Evolutionary conservation across 441 rosid genomes (phyloP).

Genomic region (Erodium trifolium): DNA sequence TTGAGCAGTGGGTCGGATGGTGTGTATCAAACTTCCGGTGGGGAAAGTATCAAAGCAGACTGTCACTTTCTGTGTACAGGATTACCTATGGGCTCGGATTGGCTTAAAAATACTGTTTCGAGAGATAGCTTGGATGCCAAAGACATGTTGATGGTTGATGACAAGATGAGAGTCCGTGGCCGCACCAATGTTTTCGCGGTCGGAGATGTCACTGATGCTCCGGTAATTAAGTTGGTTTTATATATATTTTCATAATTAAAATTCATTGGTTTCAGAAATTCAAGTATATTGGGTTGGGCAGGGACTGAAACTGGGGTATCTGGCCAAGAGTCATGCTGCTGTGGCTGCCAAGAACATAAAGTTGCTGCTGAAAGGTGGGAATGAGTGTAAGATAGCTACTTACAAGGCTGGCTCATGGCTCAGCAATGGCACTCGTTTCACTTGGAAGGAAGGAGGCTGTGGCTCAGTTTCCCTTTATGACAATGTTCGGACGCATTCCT

Average conservation of each 20-base stretch:
- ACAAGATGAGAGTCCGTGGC: conserved; percentile 48
- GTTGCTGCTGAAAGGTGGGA: conserved; percentile 41
- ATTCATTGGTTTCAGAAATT: too few species aligned
- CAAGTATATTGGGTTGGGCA: conserved; percentile 17
- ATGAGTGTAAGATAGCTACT: conserved; percentile 41
- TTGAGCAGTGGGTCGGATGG: conserved; percentile 35
- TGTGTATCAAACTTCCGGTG: conserved; percentile 41
- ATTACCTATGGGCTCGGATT: conserved; percentile 47
- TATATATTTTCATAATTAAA: too few species aligned
- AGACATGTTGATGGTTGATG: conserved; percentile 67
- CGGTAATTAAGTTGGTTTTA: conserved; percentile 22
- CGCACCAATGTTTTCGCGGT: conserved; percentile 47
- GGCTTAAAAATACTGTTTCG: conserved; percentile 51
- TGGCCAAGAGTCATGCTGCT: conserved; percentile 56
- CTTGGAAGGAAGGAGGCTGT: conserved; percentile 72
- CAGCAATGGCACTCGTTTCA: conserved; percentile 54
- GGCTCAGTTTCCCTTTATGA: conserved; percentile 71
- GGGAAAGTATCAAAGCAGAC: conserved; percentile 56
- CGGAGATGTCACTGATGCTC: conserved; percentile 62
- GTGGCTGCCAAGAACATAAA: conserved; percentile 61
- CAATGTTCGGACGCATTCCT: conserved; percentile 59
- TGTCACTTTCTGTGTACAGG: conserved; percentile 63
- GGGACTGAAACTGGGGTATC: conserved; percentile 76
- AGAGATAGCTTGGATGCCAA: conserved; percentile 39
- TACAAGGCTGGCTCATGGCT: conserved; percentile 26